Evolutionary conservation across 495 filamentous ascomycete species (phyloP), one percentile per base, ranked within the genome.

Genomic region (Xylaria grammica): DNA sequence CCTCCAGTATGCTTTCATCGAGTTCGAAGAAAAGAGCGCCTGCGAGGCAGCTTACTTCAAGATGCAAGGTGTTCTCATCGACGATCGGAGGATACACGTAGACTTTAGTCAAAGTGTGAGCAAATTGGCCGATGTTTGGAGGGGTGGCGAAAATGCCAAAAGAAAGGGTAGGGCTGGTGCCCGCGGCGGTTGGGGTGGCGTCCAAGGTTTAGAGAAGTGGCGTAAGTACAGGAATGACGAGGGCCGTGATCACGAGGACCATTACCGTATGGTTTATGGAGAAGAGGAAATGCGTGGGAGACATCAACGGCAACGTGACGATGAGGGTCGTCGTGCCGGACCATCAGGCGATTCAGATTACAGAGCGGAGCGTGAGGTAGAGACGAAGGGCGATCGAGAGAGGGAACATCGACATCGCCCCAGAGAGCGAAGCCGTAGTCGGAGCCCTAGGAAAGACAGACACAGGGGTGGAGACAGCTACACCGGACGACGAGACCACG

Each of bases 41-140:
- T 98, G 94, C 75, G 95, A 98, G 78, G 90, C 93, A 56, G 95
- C 95, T 15, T 99, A 98, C 72, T 94, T 94, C 79, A 99, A 99
- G 78, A 99, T 98, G 95, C 91, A 98, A 74, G 89, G 88, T 5
- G 93, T 97, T 7, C 78, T 99, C 62, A 98, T 98, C 71, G 95
- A 99, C 68, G 95, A 99, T 72, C 93, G 97, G 63, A 90, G 95
- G 38, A 98, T 99, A 60, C 95, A 98, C 75, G 96, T 99, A 53
- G 95, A 99, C 74, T 99, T 99, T 79, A 97, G 93, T 32, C 95
- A 99, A 76, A 97, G 92, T 75, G 95, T 95, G 74, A 94, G 90
- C 36, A 92, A 91, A 73, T 73, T 99, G 24, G 92, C 91, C n/a
- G 91, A 97, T 57, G 88, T 86, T 22, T 99, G 95, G 95, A 85